Base-by-base conservation (phyloP, 441 rosid genomes). In the Raphanus hybrid region DNA sequence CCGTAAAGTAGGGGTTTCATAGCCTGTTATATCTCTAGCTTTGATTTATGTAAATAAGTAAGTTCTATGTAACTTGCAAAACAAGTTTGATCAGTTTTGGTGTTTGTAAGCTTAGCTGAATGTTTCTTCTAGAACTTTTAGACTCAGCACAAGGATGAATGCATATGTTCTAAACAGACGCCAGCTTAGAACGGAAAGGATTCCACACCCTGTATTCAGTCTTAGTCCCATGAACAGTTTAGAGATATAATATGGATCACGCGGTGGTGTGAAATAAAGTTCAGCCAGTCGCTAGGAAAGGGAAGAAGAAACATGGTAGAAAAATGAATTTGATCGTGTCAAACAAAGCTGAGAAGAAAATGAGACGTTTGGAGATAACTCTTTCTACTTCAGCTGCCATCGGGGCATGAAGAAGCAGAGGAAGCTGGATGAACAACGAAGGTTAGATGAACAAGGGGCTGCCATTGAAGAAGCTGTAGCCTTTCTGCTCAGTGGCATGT, bases 351-450 rank as follows among this genome's bases (percentile, higher is more conserved):
- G 98, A 95, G 85, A 95, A 93, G 96, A 92, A 95, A 67, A 95
- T 83, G 86, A 87, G 98, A 83, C 96, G 97, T 57, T 71, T 95
- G 67, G 99, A 95, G 87, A 95, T 92, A 83, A 95, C 99, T 20
- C 98, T 93, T 14, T 97, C 99, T 76, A 90, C 98, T 72, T 92
- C 99, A 77, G 97, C 99, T 32, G 97, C 98, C 75, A 92, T 95
- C 16, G n/a, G n/a, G n/a, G n/a, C n/a, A n/a, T n/a, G n/a, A n/a
- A n/a, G n/a, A n/a, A n/a, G n/a, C 34, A 29, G 34, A 29, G 34
- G 34, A 29, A 3, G 34, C 34, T 29, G 34, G 34, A 0, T 29
- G 34, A n/a, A n/a, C n/a, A 29, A 29, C 34, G 32, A 27, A 27
- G 32, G 32, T 27, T 27, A 27, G 32, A 3, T 27, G 32, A 27